Evolutionary conservation across 495 filamentous ascomycete genomes (phyloP).

Genomic region (Aspergillus carlsbadensis): DNA sequence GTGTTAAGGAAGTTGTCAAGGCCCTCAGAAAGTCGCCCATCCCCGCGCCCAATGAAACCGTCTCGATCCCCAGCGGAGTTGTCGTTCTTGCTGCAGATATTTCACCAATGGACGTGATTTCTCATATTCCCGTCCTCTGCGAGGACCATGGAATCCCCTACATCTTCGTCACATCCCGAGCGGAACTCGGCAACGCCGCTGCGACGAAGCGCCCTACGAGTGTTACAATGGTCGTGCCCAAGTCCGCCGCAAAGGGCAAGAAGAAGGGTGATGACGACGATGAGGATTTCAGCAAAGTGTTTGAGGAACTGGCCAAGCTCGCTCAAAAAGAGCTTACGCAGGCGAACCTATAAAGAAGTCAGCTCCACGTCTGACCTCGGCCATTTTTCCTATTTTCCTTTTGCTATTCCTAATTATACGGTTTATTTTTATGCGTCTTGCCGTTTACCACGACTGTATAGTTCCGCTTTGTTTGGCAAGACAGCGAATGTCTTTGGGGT

Average conservation of each 20-base stretch:
- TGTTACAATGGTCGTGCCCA: constrained; percentile 79
- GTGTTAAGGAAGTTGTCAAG: constrained; percentile 98
- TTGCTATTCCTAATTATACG: constrained; percentile 24
- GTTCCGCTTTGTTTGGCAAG: constrained; percentile 43
- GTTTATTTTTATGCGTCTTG: constrained; percentile 30
- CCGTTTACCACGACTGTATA: constrained; percentile 45
- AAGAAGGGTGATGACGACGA: constrained; percentile 46
- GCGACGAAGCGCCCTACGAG: constrained; percentile 93
- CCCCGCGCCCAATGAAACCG: constrained; percentile 48
- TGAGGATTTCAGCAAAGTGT: constrained; percentile 71
- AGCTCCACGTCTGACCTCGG: constrained; percentile 19
- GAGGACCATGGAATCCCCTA: constrained; percentile 96
- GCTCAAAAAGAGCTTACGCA: constrained; percentile 66
- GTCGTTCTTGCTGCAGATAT: constrained; percentile 95
- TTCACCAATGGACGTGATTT: constrained; percentile 95
- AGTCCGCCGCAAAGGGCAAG: constrained; percentile 54
- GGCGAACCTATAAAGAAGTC: constrained; percentile 42
- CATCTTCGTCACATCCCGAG: constrained; percentile 82
- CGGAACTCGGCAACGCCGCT: constrained; percentile 86
- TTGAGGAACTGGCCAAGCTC: constrained; percentile 69
- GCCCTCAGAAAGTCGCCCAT: constrained; percentile 83
- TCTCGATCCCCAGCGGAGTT: constrained; percentile 62
- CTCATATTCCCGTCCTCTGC: constrained; percentile 93
- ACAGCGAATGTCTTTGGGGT: constrained; percentile 47
- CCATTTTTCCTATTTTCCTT: constrained; percentile 28